Evolutionary conservation across 2,329 filamentous ascomycete species (phyloP), one percentile per base, ranked within the genome.

Genomic region (Tolypocladium paradoxum): DNA sequence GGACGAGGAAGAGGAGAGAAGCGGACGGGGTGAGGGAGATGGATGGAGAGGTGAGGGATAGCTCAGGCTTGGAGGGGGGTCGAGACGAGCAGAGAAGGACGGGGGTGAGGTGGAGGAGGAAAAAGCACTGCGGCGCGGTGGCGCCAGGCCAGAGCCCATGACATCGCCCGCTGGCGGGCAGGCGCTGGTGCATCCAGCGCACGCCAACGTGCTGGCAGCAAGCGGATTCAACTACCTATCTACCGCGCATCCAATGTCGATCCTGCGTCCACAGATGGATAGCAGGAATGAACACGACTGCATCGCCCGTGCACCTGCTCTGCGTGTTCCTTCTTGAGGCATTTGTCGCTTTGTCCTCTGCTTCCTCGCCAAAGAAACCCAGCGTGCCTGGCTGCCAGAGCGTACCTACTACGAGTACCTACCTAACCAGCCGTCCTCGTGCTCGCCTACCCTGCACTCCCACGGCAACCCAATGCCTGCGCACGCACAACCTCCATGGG

Each of bases 1-100:
- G 56, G 53, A 51, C 55, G 53, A 58, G 60, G 57, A 56, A 56
- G 55, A 54, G 58, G 55, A 57, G 43, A 29, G 43, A 46, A 31
- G 43, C 27, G 43, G 43, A 46, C 27, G 27, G 59, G 58, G 62
- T 58, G 60, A 54, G 58, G 59, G 62, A 22, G 48, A 50, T 33
- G 56, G 58, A 61, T 59, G 57, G 59, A 55, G 57, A 55, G 64
- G 51, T 54, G 53, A 54, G 57, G 54, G 61, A 61, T 60, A 59
- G 55, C 53, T 55, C 54, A 55, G 49, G 51, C 54, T 53, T 45
- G 51, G 54, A 52, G 33, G 48, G 52, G 54, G 43, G 27, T 46
- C 43, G 43, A 46, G 43, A 31, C 43, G 43, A 46, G 43, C 27
- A 46, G 43, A 46, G 43, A 46, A 56, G 60, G 57, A 60, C 55